Conservation (phyloP, 2,329 filamentous ascomycete genomes). For the Claviceps capensis region DNA sequence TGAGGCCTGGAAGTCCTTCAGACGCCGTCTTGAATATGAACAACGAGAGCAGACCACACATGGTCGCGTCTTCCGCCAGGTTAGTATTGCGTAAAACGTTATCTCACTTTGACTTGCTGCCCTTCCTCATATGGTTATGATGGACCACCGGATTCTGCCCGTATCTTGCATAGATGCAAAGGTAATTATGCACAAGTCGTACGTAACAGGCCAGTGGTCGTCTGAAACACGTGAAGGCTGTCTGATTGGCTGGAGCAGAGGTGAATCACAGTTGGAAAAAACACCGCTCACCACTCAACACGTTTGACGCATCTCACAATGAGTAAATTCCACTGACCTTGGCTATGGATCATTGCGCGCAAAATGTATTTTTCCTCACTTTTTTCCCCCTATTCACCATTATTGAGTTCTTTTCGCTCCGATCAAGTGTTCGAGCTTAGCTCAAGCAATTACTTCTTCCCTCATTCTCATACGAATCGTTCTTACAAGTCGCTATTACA, state of each 20-base stretch:
- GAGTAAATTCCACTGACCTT: not conserved
- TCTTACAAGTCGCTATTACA: not conserved
- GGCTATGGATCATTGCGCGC: not conserved
- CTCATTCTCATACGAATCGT: not conserved
- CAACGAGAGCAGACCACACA: not conserved
- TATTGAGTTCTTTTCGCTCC: not conserved
- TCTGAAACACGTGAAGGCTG: constrained; percentile 2
- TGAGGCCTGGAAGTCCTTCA: constrained; percentile 9
- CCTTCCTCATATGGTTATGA: not conserved
- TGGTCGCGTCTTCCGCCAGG: constrained; percentile 2
- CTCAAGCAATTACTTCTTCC: not conserved
- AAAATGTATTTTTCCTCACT: not conserved
- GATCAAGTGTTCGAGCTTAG: not conserved
- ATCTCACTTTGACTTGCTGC: not conserved
- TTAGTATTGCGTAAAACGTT: constrained; percentile 1
- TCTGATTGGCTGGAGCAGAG: not conserved
- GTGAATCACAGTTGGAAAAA: constrained; percentile 3
- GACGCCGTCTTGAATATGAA: constrained; percentile 14
- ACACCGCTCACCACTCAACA: not conserved
- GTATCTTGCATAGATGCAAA: not conserved
- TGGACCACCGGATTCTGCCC: not conserved
- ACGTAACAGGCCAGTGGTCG: not conserved
- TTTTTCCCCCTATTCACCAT: not conserved
- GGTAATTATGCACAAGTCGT: not conserved
- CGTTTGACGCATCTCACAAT: not conserved